Percentiles rank a stretch among this genome's conserved stretches.
Evolutionary conservation across 2,329 filamentous ascomycete species (phyloP).

Genomic region (Trichoderma koningiopsis): DNA sequence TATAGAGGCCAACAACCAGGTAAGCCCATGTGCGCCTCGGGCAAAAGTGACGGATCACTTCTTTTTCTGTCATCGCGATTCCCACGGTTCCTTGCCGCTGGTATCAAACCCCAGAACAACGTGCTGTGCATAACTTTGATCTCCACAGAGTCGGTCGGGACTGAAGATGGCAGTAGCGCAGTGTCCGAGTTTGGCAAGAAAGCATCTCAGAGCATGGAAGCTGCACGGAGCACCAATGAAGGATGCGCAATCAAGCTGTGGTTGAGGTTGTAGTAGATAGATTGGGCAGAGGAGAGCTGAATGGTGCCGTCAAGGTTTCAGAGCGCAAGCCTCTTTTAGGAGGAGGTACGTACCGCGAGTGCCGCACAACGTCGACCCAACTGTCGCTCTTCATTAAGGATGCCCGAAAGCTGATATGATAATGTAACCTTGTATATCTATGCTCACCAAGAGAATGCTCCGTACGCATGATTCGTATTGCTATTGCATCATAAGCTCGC

Average conservation of each 20-base stretch:
- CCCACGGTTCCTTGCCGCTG: slow-evolving; percentile 14
- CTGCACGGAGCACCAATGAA: not conserved
- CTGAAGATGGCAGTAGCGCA: not conserved
- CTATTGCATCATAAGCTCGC: slow-evolving; percentile 12
- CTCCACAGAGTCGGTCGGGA: slow-evolving; percentile 3
- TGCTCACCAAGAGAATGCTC: not conserved
- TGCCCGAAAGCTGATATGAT: not conserved
- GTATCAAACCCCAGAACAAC: slow-evolving; percentile 32
- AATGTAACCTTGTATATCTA: not conserved
- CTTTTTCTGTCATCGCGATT: slow-evolving; percentile 20
- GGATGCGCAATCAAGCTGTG: not conserved
- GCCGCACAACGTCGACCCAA: not conserved
- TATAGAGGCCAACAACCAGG: slow-evolving; percentile 5
- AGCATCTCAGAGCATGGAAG: not conserved
- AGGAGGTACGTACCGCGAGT: not conserved
- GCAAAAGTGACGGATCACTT: slow-evolving; percentile 20
- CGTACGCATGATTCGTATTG: not conserved
- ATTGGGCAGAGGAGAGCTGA: not conserved
- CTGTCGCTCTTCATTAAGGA: not conserved
- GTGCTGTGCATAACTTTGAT: slow-evolving; percentile 16
- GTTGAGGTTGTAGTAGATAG: slow-evolving; percentile 14
- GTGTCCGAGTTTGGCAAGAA: not conserved
- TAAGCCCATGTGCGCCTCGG: slow-evolving; percentile 4
- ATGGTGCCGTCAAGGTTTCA: not conserved
- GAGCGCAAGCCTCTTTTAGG: not conserved